Percentiles rank a stretch among this genome's conserved stretches.
phyloP scores from a whole-genome alignment of 148 eudicot species.

The Rheum nobile region DNA sequence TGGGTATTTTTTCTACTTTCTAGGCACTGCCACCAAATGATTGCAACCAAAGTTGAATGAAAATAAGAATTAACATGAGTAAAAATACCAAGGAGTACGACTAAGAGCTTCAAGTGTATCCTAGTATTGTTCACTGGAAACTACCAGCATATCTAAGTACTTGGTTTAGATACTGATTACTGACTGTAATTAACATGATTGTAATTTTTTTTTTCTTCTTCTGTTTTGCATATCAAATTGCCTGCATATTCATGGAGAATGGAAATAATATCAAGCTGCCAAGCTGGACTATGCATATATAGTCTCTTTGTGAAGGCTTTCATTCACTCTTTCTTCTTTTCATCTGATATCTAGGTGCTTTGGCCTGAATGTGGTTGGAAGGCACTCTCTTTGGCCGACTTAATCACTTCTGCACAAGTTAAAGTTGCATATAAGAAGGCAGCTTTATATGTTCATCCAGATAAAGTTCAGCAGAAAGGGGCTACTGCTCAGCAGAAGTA shows the following conservation, averaged over 20 bases:
- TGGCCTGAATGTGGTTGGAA: constrained; percentile 89
- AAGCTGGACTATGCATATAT: background rate
- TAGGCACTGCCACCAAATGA: background rate
- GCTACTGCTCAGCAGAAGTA: constrained; percentile 63
- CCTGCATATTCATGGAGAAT: background rate
- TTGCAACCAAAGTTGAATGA: background rate
- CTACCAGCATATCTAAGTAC: background rate
- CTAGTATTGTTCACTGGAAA: background rate
- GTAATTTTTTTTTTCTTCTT: background rate
- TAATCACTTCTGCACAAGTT: constrained; percentile 73
- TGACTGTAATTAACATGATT: too few species aligned
- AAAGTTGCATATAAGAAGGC: constrained; percentile 73
- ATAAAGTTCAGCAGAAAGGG: constrained; percentile 91
- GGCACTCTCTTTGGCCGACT: constrained; percentile 62
- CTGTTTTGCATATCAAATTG: background rate
- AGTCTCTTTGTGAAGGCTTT: background rate
- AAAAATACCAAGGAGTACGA: background rate
- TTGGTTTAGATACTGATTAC: too few species aligned
- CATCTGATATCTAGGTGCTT: constrained; percentile 43
- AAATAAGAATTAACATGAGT: background rate
- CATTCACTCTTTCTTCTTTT: constrained; percentile 1
- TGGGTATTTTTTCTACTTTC: background rate
- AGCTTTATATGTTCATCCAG: constrained; percentile 82
- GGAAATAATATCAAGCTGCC: background rate
- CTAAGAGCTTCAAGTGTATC: background rate